Base-by-base conservation (phyloP, 495 filamentous ascomycete species). In the Aspergillus affinis region DNA sequence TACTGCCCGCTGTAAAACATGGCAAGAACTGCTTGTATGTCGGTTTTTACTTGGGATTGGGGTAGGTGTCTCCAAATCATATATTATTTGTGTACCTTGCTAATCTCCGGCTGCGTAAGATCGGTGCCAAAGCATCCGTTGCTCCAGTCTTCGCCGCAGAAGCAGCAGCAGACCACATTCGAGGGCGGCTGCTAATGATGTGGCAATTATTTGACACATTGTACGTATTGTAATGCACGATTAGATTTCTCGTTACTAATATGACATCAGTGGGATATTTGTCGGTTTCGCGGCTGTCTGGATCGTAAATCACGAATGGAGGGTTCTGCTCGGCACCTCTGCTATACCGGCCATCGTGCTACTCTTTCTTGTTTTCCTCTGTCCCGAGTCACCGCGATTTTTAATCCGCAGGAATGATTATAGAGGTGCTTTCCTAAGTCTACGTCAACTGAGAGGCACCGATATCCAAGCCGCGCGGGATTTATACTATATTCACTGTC, bases 151-250 rank as follows among this genome's bases (percentile, higher is more conserved):
- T 83, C 66, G 83, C 88, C 4, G 88, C 87, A 2, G 89, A 92
- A 63, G 88, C 85, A 65, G 77, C 81, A 4, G 88, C 86, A 1
- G 86, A 88, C 19, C 64, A 78, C 17, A 84, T 91, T 54, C 79
- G 89, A 60, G 89, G 89, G 47, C 84, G 79, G 19, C 70, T 91
- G 12, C 83, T 89, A 47, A 91, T 91, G 88, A 81, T 76, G 29
- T 91, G 87, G 88, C 89, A 92, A 63, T 77, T 91, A 72, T 91
- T 88, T 58, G 87, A 87, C 58, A 86, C 88, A 57, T 82, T 88
- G 53, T 75, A 58, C 12, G 66, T n/a, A n/a, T n/a, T n/a, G n/a
- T n/a, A n/a, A n/a, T n/a, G n/a, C n/a, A n/a, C n/a, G n/a, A n/a
- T n/a, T n/a, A n/a, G n/a, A n/a, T n/a, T n/a, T n/a, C n/a, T n/a